Base-by-base conservation (phyloP, 768 basidiomycete species). In the Ramaria sp. region DNA sequence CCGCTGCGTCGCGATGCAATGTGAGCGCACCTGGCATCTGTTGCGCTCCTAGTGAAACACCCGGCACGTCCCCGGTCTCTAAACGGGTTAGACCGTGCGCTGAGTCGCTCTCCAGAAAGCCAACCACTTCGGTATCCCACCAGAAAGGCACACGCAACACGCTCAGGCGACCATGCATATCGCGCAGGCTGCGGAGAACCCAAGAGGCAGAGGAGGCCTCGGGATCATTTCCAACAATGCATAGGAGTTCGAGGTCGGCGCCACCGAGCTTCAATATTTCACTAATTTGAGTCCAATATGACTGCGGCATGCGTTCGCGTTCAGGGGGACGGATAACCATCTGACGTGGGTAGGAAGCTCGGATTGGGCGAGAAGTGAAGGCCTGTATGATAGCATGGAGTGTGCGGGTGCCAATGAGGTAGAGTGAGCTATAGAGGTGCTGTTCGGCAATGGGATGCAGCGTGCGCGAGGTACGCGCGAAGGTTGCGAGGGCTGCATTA, bases 391-490 rank as follows among this genome's bases (percentile, higher is more conserved):
- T 24, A 34, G 34, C 27, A 12, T 45, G 34, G 5, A 55, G 27
- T 16, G 13, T 20, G 5, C 37, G 53, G 8, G 43, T 20, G 43
- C 53, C 53, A 36, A 45, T 15, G 20, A 48, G 43, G 20, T 55
- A 47, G 18, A 55, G 20, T 20, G 36, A 44, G 30, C 10, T 15
- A 15, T 55, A 55, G 5, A 55, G 53, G 30, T 34, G 32, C 30
- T 16, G 20, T 37, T 55, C 53, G 18, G 53, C 53, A 24, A 55
- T 43, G 5, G 28, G 28, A 20, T 55, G 53, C 9, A 55, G 42
- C 6, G 18, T 6, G 24, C 53, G 53, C 15, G 41, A 55, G 20
- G 53, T 45, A 9, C 30, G 53, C 8, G 53, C 42, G 20, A 55
- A 12, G 4, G 36, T 20, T 30, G 28, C 28, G 9, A 55, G 5